Percentiles rank a stretch among this genome's conserved stretches.
These are phyloP conservation scores for Suhomyces vadensis DNA, from an alignment of 805 yeast genomes.

Conservation along the genomic window DNA sequence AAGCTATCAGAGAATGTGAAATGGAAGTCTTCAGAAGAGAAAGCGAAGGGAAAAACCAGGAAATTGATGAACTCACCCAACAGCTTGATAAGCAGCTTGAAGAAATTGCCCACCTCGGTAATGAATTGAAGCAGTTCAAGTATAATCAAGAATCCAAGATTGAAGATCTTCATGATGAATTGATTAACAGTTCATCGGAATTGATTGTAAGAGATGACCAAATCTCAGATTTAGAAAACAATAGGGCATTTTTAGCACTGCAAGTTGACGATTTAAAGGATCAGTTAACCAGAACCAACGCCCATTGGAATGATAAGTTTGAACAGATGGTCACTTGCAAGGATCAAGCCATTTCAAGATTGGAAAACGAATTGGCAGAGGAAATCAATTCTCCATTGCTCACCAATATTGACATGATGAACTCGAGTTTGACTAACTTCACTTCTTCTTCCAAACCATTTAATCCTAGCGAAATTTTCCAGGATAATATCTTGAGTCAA, in stretches of 20 bases:
- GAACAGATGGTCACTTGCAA: neutral
- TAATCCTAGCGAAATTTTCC: conserved; percentile 10
- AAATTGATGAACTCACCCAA: conserved; percentile 2
- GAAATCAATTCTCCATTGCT: conserved; percentile 7
- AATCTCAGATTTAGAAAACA: conserved; percentile 3
- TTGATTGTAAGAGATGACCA: conserved; percentile 3
- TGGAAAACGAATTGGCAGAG: conserved; percentile 3
- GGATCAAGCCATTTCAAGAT: conserved; percentile 2
- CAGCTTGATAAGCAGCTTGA: conserved; percentile 7
- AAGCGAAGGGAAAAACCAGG: neutral
- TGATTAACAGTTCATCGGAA: conserved; percentile 2
- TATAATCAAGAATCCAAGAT: conserved; percentile 3
- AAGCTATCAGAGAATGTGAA: conserved; percentile 1
- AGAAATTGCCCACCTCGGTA: conserved; percentile 5
- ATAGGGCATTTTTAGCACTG: neutral
- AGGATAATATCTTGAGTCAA: conserved; percentile 8
- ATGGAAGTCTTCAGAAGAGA: neutral
- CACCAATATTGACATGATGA: conserved; percentile 7
- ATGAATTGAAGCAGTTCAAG: conserved; percentile 4
- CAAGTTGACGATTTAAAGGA: conserved; percentile 13
- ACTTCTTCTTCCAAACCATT: conserved; percentile 2
- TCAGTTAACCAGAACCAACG: conserved; percentile 4
- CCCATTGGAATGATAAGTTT: conserved; percentile 8
- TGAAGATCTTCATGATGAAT: conserved; percentile 9
- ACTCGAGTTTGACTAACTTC: neutral